A percentile compares a stretch with the other conserved stretches of the same genome.
Conservation (phyloP, 1,284 basidiomycete genomes). For the Bjerkandera adusta region DNA sequence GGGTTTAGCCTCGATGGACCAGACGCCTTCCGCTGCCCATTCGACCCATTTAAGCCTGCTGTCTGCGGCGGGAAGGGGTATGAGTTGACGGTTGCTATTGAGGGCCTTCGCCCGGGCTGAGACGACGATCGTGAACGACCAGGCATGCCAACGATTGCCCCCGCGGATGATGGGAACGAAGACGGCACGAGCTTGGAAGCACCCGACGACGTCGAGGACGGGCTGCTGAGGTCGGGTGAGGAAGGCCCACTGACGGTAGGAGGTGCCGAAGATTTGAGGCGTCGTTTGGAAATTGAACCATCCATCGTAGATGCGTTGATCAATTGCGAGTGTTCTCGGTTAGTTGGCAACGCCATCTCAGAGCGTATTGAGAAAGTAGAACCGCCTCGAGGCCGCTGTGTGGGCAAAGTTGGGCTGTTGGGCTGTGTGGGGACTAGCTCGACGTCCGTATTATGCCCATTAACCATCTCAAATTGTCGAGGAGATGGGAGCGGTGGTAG, state of each 20-base stretch:
- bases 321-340: constrained; percentile 30
- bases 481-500: constrained; percentile 65
- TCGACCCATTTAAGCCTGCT: constrained; percentile 33
- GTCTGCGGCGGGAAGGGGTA: constrained; percentile 23
- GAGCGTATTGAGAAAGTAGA: constrained; percentile 47
- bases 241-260: constrained; percentile 44
- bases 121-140: constrained; percentile 64
- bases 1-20: constrained; percentile 57
- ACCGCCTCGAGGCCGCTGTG: constrained; percentile 49
- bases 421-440: too few relatives aligned
- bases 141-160: constrained; percentile 29
- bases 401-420: constrained; percentile 34
- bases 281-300: constrained; percentile 69
- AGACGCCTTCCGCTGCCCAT: constrained; percentile 58
- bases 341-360: constrained; percentile 31
- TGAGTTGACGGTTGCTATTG: constrained; percentile 31
- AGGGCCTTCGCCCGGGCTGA: constrained; percentile 65
- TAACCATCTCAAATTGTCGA: constrained; percentile 26
- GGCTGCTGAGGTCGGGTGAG: constrained; percentile 40
- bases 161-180: constrained; percentile 38
- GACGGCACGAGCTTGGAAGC: constrained; percentile 41
- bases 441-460: not conserved
- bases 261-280: constrained; percentile 60
- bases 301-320: constrained; percentile 60
- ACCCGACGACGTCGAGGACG: constrained; percentile 40